Percentiles rank a stretch among this genome's conserved stretches.
phyloP scores from a whole-genome alignment of 2,329 filamentous ascomycete species.

The Blastomyces silverae region DNA sequence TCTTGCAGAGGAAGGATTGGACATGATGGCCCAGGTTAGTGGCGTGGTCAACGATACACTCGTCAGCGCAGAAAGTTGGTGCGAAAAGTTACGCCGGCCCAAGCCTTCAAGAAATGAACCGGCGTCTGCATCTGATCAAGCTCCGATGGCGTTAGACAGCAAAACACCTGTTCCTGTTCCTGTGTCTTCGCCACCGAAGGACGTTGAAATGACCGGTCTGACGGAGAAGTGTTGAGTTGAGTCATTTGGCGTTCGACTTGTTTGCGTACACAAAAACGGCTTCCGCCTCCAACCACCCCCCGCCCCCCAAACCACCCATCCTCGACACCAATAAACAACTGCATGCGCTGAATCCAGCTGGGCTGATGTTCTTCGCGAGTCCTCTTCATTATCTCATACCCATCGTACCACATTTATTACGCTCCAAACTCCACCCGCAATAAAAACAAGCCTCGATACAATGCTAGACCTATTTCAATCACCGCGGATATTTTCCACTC shows the following conservation, averaged over 20 bases:
- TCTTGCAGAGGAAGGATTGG: constrained; percentile 80
- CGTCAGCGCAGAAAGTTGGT: constrained; percentile 85
- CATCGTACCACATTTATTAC: background rate
- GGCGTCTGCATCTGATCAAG: constrained; percentile 5
- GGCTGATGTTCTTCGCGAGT: background rate
- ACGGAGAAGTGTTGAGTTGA: constrained; percentile 29
- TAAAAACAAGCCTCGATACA: background rate
- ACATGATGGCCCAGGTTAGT: constrained; percentile 90
- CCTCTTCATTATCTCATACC: background rate
- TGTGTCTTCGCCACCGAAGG: constrained; percentile 23
- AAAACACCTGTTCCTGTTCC: constrained; percentile 22
- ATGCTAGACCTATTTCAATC: background rate
- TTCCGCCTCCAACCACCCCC: background rate
- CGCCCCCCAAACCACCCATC: background rate
- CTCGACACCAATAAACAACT: background rate
- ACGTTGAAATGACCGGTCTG: constrained; percentile 35
- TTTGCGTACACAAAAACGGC: too few relatives aligned
- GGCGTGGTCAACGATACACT: constrained; percentile 84
- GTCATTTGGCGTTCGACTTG: background rate
- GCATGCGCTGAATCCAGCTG: background rate
- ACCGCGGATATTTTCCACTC: background rate
- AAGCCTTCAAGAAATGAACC: constrained; percentile 19
- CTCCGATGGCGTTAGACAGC: constrained; percentile 15
- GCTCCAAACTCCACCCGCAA: background rate
- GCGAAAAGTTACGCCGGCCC: constrained; percentile 62